Percentiles rank a stretch among this genome's conserved stretches.
These are phyloP conservation scores for Alternaria ethzedia DNA, from an alignment of 2,329 filamentous ascomycete species.

Conservation along the genomic window DNA sequence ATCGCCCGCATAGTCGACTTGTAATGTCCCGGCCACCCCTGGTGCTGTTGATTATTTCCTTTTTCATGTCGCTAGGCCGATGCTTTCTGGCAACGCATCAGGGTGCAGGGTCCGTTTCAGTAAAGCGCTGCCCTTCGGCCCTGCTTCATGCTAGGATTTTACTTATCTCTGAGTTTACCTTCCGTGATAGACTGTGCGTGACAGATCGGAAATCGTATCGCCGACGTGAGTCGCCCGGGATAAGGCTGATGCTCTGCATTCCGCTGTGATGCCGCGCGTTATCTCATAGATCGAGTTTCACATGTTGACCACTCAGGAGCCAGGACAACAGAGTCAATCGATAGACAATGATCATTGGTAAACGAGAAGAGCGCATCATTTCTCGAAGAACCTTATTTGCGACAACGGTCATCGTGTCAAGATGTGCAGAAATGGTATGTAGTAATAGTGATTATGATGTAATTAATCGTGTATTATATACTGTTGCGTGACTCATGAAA, in stretches of 20 bases:
- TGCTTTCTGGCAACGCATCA: background rate
- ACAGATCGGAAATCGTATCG: background rate
- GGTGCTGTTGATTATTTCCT: background rate
- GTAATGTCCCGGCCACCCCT: conserved; percentile 3
- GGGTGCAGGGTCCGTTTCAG: background rate
- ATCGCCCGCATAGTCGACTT: conserved; percentile 3
- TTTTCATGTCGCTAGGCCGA: background rate
- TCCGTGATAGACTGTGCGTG: background rate
- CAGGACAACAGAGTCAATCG: background rate
- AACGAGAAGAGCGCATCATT: background rate
- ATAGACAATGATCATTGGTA: background rate
- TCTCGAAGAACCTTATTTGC: background rate
- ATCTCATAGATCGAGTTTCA: background rate
- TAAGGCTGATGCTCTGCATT: background rate
- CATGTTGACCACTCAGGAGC: background rate
- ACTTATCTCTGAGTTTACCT: background rate
- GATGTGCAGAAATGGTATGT: background rate
- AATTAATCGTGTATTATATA: background rate
- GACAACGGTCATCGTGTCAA: background rate
- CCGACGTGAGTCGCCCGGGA: background rate
- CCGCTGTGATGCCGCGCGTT: background rate
- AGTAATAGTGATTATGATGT: background rate
- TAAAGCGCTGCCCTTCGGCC: background rate
- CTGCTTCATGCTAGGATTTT: background rate
- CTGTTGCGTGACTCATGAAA: background rate